These are phyloP conservation scores for Hericium rajendrae DNA, from an alignment of 768 basidiomycete species.

Conservation along the genomic window DNA sequence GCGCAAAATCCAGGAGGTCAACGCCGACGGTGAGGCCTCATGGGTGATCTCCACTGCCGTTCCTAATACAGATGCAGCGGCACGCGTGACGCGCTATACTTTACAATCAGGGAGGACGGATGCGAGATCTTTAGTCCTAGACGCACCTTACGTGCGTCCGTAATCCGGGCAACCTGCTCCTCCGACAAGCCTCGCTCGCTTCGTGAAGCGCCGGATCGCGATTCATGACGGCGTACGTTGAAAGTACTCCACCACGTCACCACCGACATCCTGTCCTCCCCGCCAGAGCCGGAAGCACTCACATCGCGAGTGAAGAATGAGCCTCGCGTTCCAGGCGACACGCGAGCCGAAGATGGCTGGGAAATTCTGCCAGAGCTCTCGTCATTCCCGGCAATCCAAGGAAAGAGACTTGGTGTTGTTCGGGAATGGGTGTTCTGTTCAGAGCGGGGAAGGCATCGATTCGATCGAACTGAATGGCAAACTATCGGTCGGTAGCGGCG, in stretches of 20 bases:
- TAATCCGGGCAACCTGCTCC: too few species aligned
- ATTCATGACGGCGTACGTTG: background rate
- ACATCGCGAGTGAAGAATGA: too few species aligned
- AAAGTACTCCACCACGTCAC: background rate
- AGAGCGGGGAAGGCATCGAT: too few species aligned
- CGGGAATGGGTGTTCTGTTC: too few species aligned
- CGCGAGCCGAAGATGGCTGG: too few species aligned
- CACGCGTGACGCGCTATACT: constrained; percentile 15
- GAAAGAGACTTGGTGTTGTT: too few species aligned
- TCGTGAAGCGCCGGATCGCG: background rate
- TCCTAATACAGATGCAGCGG: constrained; percentile 28
- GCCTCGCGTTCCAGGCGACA: too few species aligned
- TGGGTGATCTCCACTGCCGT: constrained; percentile 32
- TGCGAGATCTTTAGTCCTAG: background rate
- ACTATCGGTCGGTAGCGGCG: too few species aligned
- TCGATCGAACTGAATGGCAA: too few species aligned
- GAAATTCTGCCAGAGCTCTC: too few species aligned
- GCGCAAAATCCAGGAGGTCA: constrained; percentile 40
- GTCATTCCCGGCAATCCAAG: too few species aligned
- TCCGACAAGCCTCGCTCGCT: background rate
- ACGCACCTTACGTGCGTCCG: too few species aligned
- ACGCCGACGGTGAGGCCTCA: constrained; percentile 33
- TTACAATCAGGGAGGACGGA: background rate
- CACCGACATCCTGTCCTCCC: background rate
- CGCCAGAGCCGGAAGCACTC: background rate